These are phyloP conservation scores for Fusarium mangiferae DNA, from an alignment of 2,329 filamentous ascomycete genomes.

Conservation along the genomic window DNA sequence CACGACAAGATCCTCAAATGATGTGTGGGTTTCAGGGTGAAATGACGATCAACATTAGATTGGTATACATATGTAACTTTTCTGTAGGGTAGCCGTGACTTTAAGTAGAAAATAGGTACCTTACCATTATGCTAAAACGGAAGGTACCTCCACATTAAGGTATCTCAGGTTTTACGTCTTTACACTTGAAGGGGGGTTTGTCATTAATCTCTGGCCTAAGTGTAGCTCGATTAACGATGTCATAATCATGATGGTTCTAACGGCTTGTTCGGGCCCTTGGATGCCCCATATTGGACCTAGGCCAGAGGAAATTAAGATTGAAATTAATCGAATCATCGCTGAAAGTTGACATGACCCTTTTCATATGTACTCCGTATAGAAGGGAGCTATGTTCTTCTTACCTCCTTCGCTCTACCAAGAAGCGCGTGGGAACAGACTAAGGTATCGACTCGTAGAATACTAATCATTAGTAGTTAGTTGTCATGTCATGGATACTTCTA, in stretches of 20 bases:
- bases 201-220: neutral
- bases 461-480: neutral
- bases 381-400: neutral
- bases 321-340: slow-evolving; percentile 23
- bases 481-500: neutral
- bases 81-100: no score
- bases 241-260: neutral
- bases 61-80: neutral
- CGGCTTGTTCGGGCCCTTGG: neutral
- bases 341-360: slow-evolving; percentile 3
- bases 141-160: no score
- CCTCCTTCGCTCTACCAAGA: neutral
- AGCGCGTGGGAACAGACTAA: neutral
- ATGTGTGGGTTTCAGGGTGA: slow-evolving; percentile 13
- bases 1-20: neutral
- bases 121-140: no score
- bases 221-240: neutral
- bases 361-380: neutral
- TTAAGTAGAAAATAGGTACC: neutral
- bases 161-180: no score
- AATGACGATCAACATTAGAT: slow-evolving; percentile 15
- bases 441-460: neutral
- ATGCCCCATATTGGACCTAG: neutral
- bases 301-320: slow-evolving; percentile 31
- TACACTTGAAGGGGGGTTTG: no score